Evolutionary conservation across 2,329 filamentous ascomycete species (phyloP), one percentile per base, ranked within the genome.

Genomic region (Pleurostoma richardsiae): DNA sequence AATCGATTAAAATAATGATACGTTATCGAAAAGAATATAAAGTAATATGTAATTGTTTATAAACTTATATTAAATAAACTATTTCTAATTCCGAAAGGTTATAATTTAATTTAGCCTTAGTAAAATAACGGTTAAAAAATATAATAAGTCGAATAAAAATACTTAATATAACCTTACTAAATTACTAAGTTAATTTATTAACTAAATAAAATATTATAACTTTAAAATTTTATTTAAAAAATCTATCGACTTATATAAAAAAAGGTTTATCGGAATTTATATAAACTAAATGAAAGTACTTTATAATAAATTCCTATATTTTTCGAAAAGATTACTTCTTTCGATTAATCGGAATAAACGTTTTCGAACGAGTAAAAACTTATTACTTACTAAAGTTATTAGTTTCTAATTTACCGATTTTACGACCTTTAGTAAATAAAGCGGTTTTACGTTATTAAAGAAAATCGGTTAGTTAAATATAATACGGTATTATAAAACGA

Each of bases 131-230:
- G 28, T 26, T 46, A 7, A 42, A 28, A 29, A 46, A 42, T 33
- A 43, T 33, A n/a, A 46, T 33, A 4, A 31, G 41, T 5, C 40
- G 11, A n/a, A 43, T 47, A 11, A n/a, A 30, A 29, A 7, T 40
- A 10, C n/a, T 30, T 1, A 6, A 8, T 3, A 43, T 43, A 33
- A 19, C 19, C 5, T 40, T 5, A 5, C 11, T 33, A n/a, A 33
- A 8, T 26, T n/a, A 6, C 19, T 45, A 45, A 1, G 11, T 10
- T 6, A 33, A 33, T 4, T 7, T 31, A 5, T 41, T 11, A 4
- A 33, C 29, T 26, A 45, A 5, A 10, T 45, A 33, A 41, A 45
- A 41, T 27, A 41, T 11, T 45, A 45, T 45, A 27, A 45, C n/a
- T 2, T n/a, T 45, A 45, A 45, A 41, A 10, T n/a, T 10, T 10